Percentiles rank a stretch among this genome's conserved stretches.
These are phyloP conservation scores for Otatea glauca DNA, from an alignment of 176 grass and related monocot species.

Conservation along the genomic window DNA sequence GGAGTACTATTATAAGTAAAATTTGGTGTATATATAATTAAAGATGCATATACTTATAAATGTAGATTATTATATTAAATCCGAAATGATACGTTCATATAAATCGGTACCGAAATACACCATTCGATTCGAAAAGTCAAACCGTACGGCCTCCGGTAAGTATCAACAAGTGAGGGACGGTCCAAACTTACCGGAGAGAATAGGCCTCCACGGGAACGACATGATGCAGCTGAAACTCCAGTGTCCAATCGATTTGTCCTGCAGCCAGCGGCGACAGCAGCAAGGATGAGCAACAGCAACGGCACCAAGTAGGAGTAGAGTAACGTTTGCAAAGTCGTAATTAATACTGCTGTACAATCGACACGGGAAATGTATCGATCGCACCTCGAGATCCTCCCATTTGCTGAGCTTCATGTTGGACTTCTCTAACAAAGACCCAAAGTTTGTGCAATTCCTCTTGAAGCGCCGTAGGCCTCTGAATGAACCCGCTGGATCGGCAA, in stretches of 20 bases:
- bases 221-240: constrained; percentile 97
- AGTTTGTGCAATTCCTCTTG: constrained; percentile 91
- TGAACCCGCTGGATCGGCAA: constrained; percentile 83
- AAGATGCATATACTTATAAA: no score
- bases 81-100: no score
- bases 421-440: constrained; percentile 80
- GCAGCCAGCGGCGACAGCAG: constrained; percentile 12
- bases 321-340: background rate
- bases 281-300: background rate
- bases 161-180: no score
- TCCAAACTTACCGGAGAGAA: constrained; percentile 77
- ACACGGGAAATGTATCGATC: background rate
- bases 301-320: background rate
- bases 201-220: constrained; percentile 95
- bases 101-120: no score
- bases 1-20: no score
- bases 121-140: no score
- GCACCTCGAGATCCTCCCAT: constrained; percentile 83
- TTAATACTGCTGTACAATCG: background rate
- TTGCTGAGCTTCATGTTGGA: constrained; percentile 92
- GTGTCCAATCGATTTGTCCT: constrained; percentile 94
- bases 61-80: no score
- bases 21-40: no score
- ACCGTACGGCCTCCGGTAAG: no score
- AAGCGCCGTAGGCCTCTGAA: constrained; percentile 82